A percentile compares a stretch with the other conserved stretches of the same genome.
Evolutionary conservation across 768 basidiomycete species (phyloP).

Genomic region (Kwoniella europaea): DNA sequence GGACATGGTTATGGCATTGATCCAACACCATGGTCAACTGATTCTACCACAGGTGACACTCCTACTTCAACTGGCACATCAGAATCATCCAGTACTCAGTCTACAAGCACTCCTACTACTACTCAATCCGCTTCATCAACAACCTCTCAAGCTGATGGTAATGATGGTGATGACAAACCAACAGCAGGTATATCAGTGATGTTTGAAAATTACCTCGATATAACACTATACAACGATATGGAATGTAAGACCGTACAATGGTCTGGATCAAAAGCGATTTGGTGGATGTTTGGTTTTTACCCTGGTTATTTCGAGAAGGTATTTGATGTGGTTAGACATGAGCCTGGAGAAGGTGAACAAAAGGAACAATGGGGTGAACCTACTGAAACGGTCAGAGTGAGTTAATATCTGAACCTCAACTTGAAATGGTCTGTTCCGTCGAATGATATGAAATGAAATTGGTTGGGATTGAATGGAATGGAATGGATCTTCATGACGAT

Average conservation of each 20-base stretch:
- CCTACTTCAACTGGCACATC: too few relatives aligned
- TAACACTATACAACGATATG: background rate
- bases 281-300: background rate
- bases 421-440: background rate
- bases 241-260: background rate
- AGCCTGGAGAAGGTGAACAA: background rate
- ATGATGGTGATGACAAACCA: background rate
- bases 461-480: too few relatives aligned
- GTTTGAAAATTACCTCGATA: background rate
- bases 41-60: background rate
- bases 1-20: too few relatives aligned
- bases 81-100: too few relatives aligned
- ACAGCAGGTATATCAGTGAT: background rate
- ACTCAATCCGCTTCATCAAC: too few relatives aligned
- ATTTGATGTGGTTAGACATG: background rate
- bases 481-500: background rate
- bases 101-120: too few relatives aligned
- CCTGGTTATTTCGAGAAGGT: background rate
- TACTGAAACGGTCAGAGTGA: background rate
- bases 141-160: background rate
- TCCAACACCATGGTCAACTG: too few relatives aligned
- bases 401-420: background rate
- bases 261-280: background rate
- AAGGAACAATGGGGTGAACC: background rate
- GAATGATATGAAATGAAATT: too few relatives aligned